phyloP scores from a whole-genome alignment of 2,329 filamentous ascomycete genomes.

The Exophiala mesophila region DNA sequence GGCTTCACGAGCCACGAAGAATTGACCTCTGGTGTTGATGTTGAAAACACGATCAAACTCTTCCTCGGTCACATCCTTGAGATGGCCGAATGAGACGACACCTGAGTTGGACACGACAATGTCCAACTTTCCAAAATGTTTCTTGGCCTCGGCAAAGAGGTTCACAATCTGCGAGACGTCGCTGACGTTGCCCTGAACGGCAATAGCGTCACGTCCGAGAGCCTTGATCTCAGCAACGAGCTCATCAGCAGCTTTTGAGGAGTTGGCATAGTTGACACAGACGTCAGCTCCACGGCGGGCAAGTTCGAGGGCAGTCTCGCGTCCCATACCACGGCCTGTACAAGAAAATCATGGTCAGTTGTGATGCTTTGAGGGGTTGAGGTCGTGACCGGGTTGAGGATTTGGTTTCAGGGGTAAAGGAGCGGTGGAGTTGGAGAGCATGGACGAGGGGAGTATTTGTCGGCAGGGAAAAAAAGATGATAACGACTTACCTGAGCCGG shows the following conservation, averaged over 20 bases:
- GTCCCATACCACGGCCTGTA: constrained; percentile 38
- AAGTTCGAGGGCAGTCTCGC: constrained; percentile 39
- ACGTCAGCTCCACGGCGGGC: constrained; percentile 37
- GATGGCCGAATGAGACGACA: constrained; percentile 63
- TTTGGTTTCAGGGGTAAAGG: constrained; percentile 2
- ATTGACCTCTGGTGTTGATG: constrained; percentile 65
- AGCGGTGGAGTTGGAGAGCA: constrained; percentile 10
- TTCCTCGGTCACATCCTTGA: constrained; percentile 64
- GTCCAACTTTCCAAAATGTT: constrained; percentile 62
- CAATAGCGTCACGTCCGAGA: constrained; percentile 56
- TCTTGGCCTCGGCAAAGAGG: constrained; percentile 60
- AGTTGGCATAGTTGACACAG: constrained; percentile 51
- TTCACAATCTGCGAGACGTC: constrained; percentile 58
- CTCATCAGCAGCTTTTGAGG: constrained; percentile 57
- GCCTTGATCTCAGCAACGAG: constrained; percentile 63
- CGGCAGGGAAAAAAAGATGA: too few relatives aligned
- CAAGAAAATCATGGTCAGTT: constrained; percentile 20
- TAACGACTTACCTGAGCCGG: constrained; percentile 26
- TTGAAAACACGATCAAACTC: constrained; percentile 68
- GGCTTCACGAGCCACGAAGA: constrained; percentile 72
- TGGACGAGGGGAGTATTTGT: too few relatives aligned
- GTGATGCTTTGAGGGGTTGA: too few relatives aligned
- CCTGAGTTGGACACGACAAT: constrained; percentile 56
- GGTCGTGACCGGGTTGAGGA: too few relatives aligned
- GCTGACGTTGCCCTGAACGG: constrained; percentile 64